These are phyloP conservation scores for Phytophthora pistaciae DNA, from an alignment of 352 stramenopile genomes.

Conservation along the genomic window DNA sequence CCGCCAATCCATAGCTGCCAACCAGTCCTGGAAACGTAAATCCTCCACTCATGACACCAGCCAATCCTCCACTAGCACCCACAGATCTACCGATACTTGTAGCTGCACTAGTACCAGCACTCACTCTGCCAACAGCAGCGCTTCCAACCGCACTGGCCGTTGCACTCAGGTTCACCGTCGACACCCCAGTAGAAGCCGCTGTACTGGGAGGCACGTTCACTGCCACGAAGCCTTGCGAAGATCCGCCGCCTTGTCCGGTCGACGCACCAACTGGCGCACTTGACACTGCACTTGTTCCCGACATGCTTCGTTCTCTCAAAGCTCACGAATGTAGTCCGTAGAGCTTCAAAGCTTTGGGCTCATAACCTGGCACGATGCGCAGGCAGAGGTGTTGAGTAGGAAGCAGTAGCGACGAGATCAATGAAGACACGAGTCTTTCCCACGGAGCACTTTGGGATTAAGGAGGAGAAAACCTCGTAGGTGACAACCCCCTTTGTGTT, in stretches of 20 bases:
- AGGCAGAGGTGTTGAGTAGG: not conserved
- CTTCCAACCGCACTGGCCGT: not conserved
- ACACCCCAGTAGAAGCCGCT: not conserved
- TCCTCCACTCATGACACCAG: not conserved
- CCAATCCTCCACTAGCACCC: too few species aligned
- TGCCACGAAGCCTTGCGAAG: not conserved
- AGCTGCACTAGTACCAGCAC: not conserved
- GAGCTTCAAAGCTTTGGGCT: not conserved
- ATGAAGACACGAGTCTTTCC: not conserved
- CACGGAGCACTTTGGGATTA: not conserved
- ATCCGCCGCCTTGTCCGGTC: too few species aligned
- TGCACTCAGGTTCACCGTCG: not conserved
- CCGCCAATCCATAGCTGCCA: too few species aligned
- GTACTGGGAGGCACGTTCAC: not conserved
- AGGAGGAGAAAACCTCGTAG: too few species aligned
- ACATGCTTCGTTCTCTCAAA: not conserved
- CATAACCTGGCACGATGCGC: not conserved
- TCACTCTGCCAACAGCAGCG: not conserved
- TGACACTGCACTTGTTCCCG: too few species aligned
- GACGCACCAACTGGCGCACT: too few species aligned
- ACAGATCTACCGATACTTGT: too few species aligned
- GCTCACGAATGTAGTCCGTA: not conserved
- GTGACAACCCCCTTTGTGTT: too few species aligned
- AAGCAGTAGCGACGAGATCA: not conserved
- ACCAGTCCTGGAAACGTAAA: not conserved